phyloP scores from a whole-genome alignment of 495 filamentous ascomycete species.

The Trichoderma reesei region DNA sequence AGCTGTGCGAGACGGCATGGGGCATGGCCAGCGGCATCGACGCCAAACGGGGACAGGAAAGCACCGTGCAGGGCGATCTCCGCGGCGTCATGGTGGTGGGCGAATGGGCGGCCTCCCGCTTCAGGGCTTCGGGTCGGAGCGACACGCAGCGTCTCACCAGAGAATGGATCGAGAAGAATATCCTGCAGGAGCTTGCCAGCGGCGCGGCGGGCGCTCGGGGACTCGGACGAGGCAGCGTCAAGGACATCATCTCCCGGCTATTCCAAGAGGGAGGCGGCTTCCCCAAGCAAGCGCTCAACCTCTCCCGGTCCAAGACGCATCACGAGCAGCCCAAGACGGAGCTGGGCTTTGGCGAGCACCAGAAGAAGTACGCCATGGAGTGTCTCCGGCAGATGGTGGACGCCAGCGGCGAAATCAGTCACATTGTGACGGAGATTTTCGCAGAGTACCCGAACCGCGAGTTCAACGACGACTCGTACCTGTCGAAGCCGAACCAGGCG shows the following conservation, averaged over 20 bases:
- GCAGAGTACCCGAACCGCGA: conserved; percentile 71
- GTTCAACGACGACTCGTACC: conserved; percentile 84
- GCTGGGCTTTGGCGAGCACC: conserved; percentile 59
- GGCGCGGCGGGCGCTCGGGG: conserved; percentile 70
- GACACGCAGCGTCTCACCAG: conserved; percentile 49
- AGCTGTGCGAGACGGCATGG: conserved; percentile 88
- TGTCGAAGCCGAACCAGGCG: conserved; percentile 76
- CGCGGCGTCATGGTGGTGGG: conserved; percentile 86
- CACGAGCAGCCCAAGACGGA: conserved; percentile 40
- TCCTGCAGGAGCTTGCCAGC: conserved; percentile 59
- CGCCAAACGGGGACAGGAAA: conserved; percentile 42
- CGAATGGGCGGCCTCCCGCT: conserved; percentile 84
- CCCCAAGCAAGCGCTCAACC: conserved; percentile 40
- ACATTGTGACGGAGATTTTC: conserved; percentile 72
- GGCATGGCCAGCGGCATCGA: conserved; percentile 59
- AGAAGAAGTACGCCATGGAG: conserved; percentile 66
- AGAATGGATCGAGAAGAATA: conserved; percentile 73
- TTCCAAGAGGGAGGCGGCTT: conserved; percentile 85
- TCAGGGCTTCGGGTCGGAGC: conserved; percentile 44
- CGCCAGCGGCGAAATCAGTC: conserved; percentile 77
- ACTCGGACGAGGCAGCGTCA: conserved; percentile 64
- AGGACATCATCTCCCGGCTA: conserved; percentile 74
- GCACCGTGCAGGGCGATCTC: conserved; percentile 80
- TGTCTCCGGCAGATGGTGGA: conserved; percentile 83
- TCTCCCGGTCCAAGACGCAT: conserved; percentile 18